Conservation (phyloP, 1,284 basidiomycete genomes). For the Trametes pubescens region DNA sequence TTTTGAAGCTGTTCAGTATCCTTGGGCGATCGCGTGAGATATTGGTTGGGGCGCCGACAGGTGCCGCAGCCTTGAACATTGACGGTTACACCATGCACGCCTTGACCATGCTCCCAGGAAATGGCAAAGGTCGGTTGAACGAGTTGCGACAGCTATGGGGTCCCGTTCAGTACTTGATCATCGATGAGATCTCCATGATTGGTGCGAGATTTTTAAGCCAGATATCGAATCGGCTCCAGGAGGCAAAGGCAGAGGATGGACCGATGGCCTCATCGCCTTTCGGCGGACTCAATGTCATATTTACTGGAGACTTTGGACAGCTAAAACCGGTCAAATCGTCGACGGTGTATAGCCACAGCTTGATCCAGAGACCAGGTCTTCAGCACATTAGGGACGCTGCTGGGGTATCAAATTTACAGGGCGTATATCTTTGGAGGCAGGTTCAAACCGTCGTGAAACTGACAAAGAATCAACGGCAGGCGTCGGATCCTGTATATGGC, state of each 20-base stretch:
- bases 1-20: conserved; percentile 5
- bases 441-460: neutral
- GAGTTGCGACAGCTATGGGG: neutral
- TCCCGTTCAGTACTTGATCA: neutral
- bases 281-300: conserved; percentile 28
- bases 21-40: neutral
- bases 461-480: conserved; percentile 6
- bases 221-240: neutral
- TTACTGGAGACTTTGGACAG: conserved; percentile 30
- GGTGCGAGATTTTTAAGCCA: neutral
- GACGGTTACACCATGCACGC: conserved; percentile 27
- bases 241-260: neutral
- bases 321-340: conserved; percentile 14
- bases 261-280: neutral
- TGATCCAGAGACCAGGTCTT: neutral
- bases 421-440: conserved; percentile 1
- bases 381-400: too few relatives aligned
- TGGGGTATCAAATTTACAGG: neutral
- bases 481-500: neutral
- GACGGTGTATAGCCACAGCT: conserved; percentile 9
- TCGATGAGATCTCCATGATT: conserved; percentile 21
- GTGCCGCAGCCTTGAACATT: conserved; percentile 20
- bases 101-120: conserved; percentile 13
- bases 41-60: conserved; percentile 18
- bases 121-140: neutral